Percentiles rank a stretch among this genome's conserved stretches.
phyloP scores from a whole-genome alignment of 352 stramenopile genomes.

The Globisporangium cederbergense region DNA sequence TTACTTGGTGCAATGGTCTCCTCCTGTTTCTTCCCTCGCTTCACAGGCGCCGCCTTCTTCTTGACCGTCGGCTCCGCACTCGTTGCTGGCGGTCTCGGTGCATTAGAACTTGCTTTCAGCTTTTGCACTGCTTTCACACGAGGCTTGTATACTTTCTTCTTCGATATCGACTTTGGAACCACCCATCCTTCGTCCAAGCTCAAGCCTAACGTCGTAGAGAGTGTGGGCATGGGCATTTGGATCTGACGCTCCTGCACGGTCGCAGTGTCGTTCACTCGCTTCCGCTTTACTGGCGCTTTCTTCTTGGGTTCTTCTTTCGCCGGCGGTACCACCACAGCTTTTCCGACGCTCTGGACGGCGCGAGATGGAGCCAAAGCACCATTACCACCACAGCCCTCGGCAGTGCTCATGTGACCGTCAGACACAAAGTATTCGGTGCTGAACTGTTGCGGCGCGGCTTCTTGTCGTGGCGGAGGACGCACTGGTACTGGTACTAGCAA shows the following conservation, averaged over 20 bases:
- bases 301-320: neutral
- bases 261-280: neutral
- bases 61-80: neutral
- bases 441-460: neutral
- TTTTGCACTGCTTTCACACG: slow-evolving; percentile 1
- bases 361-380: neutral
- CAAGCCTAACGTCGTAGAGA: neutral
- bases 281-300: slow-evolving; percentile 6
- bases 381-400: neutral
- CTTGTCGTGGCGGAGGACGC: neutral
- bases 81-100: neutral
- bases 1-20: neutral
- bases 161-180: neutral
- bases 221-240: neutral
- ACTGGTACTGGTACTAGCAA: neutral
- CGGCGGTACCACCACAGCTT: neutral
- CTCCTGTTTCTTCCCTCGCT: slow-evolving; percentile 7
- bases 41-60: neutral
- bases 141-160: neutral
- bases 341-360: too few species aligned
- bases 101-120: neutral
- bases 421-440: neutral
- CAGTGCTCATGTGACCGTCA: slow-evolving; percentile 2
- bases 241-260: neutral
- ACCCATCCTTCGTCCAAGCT: slow-evolving; percentile 1